phyloP scores from a whole-genome alignment of 345 rosid species.

The Noccaea caerulescens region DNA sequence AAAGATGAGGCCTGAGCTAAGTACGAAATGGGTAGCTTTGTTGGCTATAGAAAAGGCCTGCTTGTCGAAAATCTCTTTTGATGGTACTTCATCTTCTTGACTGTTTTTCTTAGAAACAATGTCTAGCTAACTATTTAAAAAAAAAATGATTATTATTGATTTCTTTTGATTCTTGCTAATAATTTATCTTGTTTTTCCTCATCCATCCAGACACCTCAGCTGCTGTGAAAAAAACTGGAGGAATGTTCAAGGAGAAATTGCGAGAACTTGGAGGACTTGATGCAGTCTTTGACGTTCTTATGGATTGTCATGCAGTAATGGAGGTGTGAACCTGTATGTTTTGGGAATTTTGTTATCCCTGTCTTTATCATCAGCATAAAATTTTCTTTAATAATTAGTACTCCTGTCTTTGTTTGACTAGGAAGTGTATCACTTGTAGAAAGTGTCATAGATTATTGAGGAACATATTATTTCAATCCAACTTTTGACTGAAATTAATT shows the following conservation, averaged over 20 bases:
- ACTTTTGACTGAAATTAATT: too few relatives aligned
- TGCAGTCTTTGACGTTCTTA: conserved; percentile 77
- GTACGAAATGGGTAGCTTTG: conserved; percentile 83
- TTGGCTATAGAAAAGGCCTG: conserved; percentile 88
- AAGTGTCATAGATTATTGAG: not conserved
- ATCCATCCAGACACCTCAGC: conserved; percentile 69
- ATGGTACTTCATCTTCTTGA: conserved; percentile 57
- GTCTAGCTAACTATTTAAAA: not conserved
- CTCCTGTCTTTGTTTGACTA: not conserved
- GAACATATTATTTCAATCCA: too few relatives aligned
- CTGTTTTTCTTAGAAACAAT: not conserved
- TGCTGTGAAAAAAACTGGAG: conserved; percentile 67
- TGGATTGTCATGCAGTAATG: conserved; percentile 70
- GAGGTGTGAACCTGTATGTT: conserved; percentile 69
- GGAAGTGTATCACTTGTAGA: conserved; percentile 11
- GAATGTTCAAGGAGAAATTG: conserved; percentile 83
- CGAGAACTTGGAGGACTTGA: conserved; percentile 90
- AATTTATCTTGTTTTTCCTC: conserved; percentile 14
- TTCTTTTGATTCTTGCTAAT: not conserved
- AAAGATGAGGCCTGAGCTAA: conserved; percentile 71
- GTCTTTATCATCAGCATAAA: conserved; percentile 4
- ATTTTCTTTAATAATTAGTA: not conserved
- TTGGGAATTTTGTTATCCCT: conserved; percentile 13
- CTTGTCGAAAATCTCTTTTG: conserved; percentile 79
- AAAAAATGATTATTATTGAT: too few relatives aligned